Conservation (phyloP, 495 filamentous ascomycete species). For the Chaetomium tenue region DNA sequence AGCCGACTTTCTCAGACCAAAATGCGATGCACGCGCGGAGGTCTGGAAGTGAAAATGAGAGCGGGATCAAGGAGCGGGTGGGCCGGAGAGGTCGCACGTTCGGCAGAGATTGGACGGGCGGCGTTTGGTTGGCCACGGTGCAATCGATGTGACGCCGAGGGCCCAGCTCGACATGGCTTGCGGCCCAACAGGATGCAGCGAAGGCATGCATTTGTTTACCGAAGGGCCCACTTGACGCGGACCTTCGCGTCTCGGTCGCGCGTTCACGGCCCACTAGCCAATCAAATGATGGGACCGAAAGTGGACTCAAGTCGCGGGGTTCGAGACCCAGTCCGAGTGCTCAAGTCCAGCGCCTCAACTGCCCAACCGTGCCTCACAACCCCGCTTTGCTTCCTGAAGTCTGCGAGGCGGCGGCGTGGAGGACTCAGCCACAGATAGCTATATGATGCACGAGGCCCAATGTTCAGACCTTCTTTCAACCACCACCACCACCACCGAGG, state of each 20-base stretch:
- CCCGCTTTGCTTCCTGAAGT: constrained; percentile 18
- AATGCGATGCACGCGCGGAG: not conserved
- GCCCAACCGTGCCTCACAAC: constrained; percentile 15
- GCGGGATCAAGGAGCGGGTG: not conserved
- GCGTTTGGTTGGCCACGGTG: constrained; percentile 19
- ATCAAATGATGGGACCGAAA: constrained; percentile 1
- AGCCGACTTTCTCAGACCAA: constrained; percentile 4
- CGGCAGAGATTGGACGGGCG: constrained; percentile 14
- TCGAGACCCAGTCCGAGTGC: not conserved
- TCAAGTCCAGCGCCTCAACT: constrained; percentile 1
- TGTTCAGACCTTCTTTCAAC: not conserved
- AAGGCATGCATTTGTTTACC: constrained; percentile 27
- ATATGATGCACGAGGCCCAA: not conserved
- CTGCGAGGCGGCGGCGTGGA: not conserved
- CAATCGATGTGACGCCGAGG: constrained; percentile 13
- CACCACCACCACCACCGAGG: not conserved
- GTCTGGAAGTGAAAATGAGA: not conserved
- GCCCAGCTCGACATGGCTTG: constrained; percentile 9
- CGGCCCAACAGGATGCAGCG: constrained; percentile 28
- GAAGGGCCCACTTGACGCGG: constrained; percentile 23
- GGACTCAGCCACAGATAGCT: constrained; percentile 9
- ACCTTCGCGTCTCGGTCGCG: constrained; percentile 21
- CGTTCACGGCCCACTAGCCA: constrained; percentile 2
- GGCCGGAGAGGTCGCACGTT: constrained; percentile 8
- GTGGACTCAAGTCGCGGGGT: constrained; percentile 14